Base-by-base conservation (phyloP, 768 basidiomycete species). In the Lactarius vividus region DNA sequence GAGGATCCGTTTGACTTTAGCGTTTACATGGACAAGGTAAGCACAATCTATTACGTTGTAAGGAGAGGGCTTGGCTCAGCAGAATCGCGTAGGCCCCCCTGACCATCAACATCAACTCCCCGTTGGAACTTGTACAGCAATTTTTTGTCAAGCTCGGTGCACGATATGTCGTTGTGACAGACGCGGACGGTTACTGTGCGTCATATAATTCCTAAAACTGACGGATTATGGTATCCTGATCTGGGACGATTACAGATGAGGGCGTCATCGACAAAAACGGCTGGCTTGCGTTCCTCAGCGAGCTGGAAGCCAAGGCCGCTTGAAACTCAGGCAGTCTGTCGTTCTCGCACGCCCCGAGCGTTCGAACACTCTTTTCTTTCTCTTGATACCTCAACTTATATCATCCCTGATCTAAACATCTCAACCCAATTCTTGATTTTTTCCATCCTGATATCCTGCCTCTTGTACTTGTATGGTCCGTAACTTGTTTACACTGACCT, bases 81-180 rank as follows among this genome's bases (percentile, higher is more conserved):
- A 31, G 9, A 26, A 40, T 49, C 18, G 56, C 35, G 3, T 58
- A 94, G 90, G 94, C 96, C 1, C 97, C 97, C 0, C 79, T 98
- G 63, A 91, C 88, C 0, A 84, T 98, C 44, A 87, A 88, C 64
- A 85, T 84, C 1, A 88, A 95, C 71, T 89, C 93, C 1, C 93
- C 97, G 0, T 81, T 98, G 74, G 93, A 97, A 75, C 84, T 98
- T 57, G 82, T 98, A 0, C 96, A 98, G 73, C 93, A 93, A 73
- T 85, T 96, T 73, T 98, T 98, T 72, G 88, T 88, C 65, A 98
- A 98, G 75, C 84, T 98, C 23, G 97, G 97, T 0, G 92, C 94
- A 13, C 84, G 93, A 70, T 95, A 96, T 72, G 85, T 98, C 26
- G 81, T 98, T 31, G 86, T 97, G 7, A 88, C 85, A 1, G 92